Evolutionary conservation across 2,329 filamentous ascomycete genomes (phyloP).

Genomic region (Penicillium sp.): DNA sequence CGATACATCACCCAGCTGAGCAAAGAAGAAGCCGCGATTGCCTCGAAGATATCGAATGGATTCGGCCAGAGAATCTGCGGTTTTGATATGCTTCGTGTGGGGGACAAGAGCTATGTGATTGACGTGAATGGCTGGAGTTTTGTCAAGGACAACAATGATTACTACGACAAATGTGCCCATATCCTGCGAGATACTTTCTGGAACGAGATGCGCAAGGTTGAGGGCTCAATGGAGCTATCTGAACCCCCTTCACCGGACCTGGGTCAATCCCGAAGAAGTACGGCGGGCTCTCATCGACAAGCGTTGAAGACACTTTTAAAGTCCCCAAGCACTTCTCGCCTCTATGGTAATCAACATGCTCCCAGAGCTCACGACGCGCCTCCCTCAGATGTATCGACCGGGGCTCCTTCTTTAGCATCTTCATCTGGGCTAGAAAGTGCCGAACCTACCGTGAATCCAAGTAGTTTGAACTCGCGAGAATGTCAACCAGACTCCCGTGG

Average conservation of each 20-base stretch:
- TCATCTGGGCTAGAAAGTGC: conserved; percentile 34
- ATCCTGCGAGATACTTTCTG: conserved; percentile 89
- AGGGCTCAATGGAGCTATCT: conserved; percentile 34
- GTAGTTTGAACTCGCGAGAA: conserved; percentile 23
- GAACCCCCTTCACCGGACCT: conserved; percentile 39
- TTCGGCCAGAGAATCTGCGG: conserved; percentile 96
- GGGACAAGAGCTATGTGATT: conserved; percentile 92
- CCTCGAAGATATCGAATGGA: conserved; percentile 82
- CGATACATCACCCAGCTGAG: conserved; percentile 88
- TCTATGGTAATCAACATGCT: conserved; percentile 51
- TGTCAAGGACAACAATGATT: conserved; percentile 98
- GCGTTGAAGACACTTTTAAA: conserved; percentile 62
- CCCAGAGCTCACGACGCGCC: conserved; percentile 42
- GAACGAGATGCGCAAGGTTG: conserved; percentile 62
- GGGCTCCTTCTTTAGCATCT: conserved; percentile 34
- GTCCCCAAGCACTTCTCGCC: conserved; percentile 64
- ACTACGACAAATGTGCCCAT: conserved; percentile 86
- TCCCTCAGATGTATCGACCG: conserved; percentile 46
- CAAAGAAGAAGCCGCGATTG: conserved; percentile 79
- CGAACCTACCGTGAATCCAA: conserved; percentile 22
- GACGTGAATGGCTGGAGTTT: conserved; percentile 99
- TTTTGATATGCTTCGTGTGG: conserved; percentile 87
- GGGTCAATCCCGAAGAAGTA: conserved; percentile 39
- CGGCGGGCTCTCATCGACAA: conserved; percentile 44
- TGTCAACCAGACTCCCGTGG: conserved; percentile 19